phyloP scores from a whole-genome alignment of 2,329 filamentous ascomycete species.

The Leptographium wingfieldii region DNA sequence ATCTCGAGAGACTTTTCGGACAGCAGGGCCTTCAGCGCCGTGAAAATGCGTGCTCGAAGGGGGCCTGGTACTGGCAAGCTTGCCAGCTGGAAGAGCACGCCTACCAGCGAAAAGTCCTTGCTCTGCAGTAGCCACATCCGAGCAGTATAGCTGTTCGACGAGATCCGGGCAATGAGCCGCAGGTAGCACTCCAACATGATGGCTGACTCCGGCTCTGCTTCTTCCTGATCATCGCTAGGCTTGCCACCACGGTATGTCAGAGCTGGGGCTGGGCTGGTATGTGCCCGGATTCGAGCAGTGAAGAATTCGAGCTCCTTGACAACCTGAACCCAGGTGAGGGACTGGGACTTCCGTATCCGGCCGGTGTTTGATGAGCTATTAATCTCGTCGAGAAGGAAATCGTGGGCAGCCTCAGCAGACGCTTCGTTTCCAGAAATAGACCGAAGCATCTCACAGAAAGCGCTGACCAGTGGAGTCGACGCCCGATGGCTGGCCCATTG shows the following conservation, averaged over 20 bases:
- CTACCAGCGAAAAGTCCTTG: constrained; percentile 50
- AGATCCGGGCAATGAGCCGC: constrained; percentile 72
- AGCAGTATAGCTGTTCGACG: constrained; percentile 58
- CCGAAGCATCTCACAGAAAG: constrained; percentile 93
- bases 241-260: constrained; percentile 46
- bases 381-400: constrained; percentile 80
- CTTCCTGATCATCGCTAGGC: constrained; percentile 52
- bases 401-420: constrained; percentile 74
- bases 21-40: constrained; percentile 62
- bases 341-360: constrained; percentile 70
- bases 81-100: constrained; percentile 66
- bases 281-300: constrained; percentile 63
- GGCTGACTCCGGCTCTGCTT: constrained; percentile 80
- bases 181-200: constrained; percentile 95
- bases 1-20: constrained; percentile 57
- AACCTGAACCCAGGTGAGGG: constrained; percentile 86
- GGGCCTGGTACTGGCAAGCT: constrained; percentile 64
- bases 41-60: constrained; percentile 73
- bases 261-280: constrained; percentile 43
- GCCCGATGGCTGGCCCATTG: constrained; percentile 94
- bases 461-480: constrained; percentile 88
- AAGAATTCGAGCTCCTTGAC: constrained; percentile 83
- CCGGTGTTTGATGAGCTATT: constrained; percentile 46
- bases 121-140: constrained; percentile 59
- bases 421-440: constrained; percentile 73